Base-by-base conservation (phyloP, 2,329 filamentous ascomycete genomes). In the Pseudogymnoascus sp. region DNA sequence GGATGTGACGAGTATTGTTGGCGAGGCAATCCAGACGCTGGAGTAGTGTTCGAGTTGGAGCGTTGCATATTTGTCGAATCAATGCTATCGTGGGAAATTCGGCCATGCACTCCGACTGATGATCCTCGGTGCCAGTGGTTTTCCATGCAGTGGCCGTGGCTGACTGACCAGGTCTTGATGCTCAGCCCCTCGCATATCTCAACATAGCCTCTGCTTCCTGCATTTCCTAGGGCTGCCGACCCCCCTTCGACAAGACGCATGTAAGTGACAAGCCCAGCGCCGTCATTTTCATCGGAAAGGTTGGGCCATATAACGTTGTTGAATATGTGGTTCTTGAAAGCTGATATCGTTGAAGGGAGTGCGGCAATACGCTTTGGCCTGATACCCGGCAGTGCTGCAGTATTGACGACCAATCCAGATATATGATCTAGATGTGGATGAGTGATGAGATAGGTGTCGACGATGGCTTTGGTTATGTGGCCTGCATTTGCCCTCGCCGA, bases 231-330 rank as follows among this genome's bases (percentile, higher is more conserved):
- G 26, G 90, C 87, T 1, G 89, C 86, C 63, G 93, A 94, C 2
- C 93, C 93, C 9, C 92, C 93, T 71, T 97, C 92, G 4, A 90
- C 87, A 8, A 99, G 79, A 13, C 94, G 84, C 72, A 92, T 87
- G 68, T 96, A 97, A 0, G 91, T 96, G 35, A 99, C 85, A 29
- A 99, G 81, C 0, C 94, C 94, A 3, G 92, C 92, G 24, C 94
- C 94, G 35, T 92, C 92, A 72, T 96, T 94, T 75, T 99, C 94
- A 70, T 99, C 93, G 0, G 91, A 95, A 39, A 99, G 77, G 68
- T 99, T 99, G 0, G 94, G 94, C 94, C 94, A 99, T 60, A 97
- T 96, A 62, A 96, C 79, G 70, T 97, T 95, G 75, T 99, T 99
- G 78, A 99, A 99, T 63, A 99, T 90, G 74, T 99, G 92, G 0